These are phyloP conservation scores for Vanderwaltozyma verrucispora DNA, from an alignment of 805 yeast species.

Conservation along the genomic window DNA sequence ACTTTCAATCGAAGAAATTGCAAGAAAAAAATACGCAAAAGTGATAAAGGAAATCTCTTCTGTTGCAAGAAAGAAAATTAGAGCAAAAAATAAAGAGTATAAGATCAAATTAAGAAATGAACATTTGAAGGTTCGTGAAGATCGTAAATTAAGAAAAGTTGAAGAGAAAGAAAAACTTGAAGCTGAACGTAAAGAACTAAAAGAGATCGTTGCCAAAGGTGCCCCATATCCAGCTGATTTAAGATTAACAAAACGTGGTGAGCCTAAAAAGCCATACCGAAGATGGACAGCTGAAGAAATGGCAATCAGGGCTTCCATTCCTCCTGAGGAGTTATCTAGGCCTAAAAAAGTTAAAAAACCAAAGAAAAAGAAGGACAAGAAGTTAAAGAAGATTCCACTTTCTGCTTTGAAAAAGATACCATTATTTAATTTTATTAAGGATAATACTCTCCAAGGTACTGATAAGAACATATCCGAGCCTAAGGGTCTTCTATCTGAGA, in stretches of 20 bases:
- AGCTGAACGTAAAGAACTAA: constrained; percentile 21
- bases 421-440: constrained; percentile 16
- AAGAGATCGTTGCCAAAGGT: constrained; percentile 24
- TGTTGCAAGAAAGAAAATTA: constrained; percentile 17
- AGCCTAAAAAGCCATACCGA: constrained; percentile 27
- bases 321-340: constrained; percentile 9
- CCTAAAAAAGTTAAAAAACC: constrained; percentile 13
- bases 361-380: constrained; percentile 12
- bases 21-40: constrained; percentile 14
- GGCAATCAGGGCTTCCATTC: constrained; percentile 16
- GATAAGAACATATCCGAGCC: background rate
- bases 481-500: background rate
- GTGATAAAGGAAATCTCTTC: constrained; percentile 22
- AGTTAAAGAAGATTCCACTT: constrained; percentile 16
- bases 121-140: constrained; percentile 7
- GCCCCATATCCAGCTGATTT: constrained; percentile 27
- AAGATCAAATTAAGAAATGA: constrained; percentile 12
- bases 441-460: background rate
- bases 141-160: constrained; percentile 13
- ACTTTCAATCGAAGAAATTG: constrained; percentile 8
- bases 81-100: constrained; percentile 11
- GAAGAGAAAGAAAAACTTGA: constrained; percentile 14
- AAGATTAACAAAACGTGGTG: constrained; percentile 24
- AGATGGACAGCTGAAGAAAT: constrained; percentile 27
- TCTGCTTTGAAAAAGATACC: constrained; percentile 20